These are phyloP conservation scores for Botrytis galanthina DNA, from an alignment of 2,329 filamentous ascomycete species.

Conservation along the genomic window DNA sequence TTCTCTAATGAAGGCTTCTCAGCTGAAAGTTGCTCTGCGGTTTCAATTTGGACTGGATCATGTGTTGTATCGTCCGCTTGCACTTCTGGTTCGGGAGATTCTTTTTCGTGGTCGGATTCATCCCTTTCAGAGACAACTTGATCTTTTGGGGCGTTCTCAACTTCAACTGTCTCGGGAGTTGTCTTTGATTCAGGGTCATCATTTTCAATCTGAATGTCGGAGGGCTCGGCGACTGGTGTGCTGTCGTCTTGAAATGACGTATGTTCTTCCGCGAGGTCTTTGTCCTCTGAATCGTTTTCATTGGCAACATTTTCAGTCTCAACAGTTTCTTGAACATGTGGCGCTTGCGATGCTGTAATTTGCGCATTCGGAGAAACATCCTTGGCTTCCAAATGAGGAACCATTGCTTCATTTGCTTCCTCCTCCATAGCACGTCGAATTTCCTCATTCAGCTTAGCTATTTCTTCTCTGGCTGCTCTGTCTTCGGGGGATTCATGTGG, in stretches of 20 bases:
- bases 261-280: background rate
- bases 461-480: constrained; percentile 16
- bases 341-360: background rate
- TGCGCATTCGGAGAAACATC: background rate
- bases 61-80: background rate
- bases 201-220: background rate
- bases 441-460: constrained; percentile 17
- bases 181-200: background rate
- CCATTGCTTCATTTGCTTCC: background rate
- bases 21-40: background rate
- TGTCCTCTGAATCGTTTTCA: background rate
- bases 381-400: background rate
- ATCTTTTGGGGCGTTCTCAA: background rate
- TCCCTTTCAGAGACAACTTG: background rate
- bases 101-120: background rate
- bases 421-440: constrained; percentile 19
- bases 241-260: background rate
- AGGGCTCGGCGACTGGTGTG: background rate
- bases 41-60: background rate
- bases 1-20: background rate
- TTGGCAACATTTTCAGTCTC: background rate
- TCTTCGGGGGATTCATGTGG: constrained; percentile 5
- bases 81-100: background rate
- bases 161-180: background rate
- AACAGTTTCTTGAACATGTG: background rate